phyloP scores from a whole-genome alignment of 306 rosid species.

The Albizia julibrissin region DNA sequence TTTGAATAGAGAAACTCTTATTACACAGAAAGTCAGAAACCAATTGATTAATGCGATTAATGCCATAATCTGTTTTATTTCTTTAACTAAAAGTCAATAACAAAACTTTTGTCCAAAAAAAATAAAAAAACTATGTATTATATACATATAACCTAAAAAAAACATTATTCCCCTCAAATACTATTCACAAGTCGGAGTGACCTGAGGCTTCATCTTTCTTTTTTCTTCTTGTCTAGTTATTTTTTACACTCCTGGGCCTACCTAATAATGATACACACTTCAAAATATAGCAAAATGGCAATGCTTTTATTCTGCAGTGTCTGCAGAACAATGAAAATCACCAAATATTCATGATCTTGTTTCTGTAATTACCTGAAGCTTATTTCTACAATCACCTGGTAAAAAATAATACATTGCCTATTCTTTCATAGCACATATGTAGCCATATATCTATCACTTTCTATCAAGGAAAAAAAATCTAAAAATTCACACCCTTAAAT shows the following conservation, averaged over 20 bases:
- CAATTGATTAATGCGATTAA: background rate
- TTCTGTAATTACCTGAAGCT: conserved; percentile 24
- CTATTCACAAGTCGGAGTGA: background rate
- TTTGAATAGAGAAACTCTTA: background rate
- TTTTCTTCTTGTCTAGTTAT: background rate
- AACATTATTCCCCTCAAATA: background rate
- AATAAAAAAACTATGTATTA: background rate
- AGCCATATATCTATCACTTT: background rate
- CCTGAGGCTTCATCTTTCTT: background rate
- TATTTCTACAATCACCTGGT: conserved; percentile 16
- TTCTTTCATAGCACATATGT: background rate
- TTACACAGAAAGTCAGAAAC: background rate
- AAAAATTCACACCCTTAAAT: background rate
- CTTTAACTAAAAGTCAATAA: background rate
- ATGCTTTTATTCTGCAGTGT: background rate
- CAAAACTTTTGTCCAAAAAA: too few species aligned
- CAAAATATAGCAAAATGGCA: background rate
- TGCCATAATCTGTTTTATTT: background rate
- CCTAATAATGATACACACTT: background rate
- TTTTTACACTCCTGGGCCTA: background rate
- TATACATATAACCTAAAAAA: background rate
- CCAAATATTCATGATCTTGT: conserved; percentile 26
- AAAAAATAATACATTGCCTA: conserved; percentile 15
- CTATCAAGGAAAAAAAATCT: background rate
- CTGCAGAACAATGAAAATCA: background rate